Percentiles rank a stretch among this genome's conserved stretches.
Evolutionary conservation across 352 stramenopile genomes (phyloP).

Genomic region (Salisapilia sapeloensis): DNA sequence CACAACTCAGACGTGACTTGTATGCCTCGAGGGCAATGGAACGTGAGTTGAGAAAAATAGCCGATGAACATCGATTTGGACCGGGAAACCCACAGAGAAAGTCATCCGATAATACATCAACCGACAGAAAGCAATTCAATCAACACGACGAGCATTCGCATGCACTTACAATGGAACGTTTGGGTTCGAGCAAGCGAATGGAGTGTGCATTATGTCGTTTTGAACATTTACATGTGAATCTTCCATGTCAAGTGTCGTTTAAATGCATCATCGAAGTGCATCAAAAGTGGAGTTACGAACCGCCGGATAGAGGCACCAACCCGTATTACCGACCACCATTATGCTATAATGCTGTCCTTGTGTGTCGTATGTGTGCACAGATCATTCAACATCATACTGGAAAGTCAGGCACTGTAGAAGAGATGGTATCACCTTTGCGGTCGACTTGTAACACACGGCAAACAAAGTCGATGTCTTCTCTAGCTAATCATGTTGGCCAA

Average conservation of each 20-base stretch:
- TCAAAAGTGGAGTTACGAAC: slow-evolving; percentile 27
- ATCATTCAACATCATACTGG: slow-evolving; percentile 35
- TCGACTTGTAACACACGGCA: slow-evolving; percentile 1
- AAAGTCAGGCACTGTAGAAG: slow-evolving; percentile 3
- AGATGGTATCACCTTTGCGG: slow-evolving; percentile 1
- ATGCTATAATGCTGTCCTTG: slow-evolving; percentile 52
- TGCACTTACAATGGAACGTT: slow-evolving; percentile 32
- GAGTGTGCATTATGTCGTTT: slow-evolving; percentile 51
- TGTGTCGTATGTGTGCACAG: slow-evolving; percentile 59
- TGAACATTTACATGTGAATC: slow-evolving; percentile 27
- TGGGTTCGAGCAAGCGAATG: slow-evolving; percentile 34
- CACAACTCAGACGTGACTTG: slow-evolving; percentile 27
- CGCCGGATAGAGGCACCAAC: slow-evolving; percentile 17
- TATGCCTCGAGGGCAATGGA: slow-evolving; percentile 19
- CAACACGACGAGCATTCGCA: slow-evolving; percentile 23
- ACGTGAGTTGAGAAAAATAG: slow-evolving; percentile 32
- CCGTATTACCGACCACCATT: slow-evolving; percentile 39
- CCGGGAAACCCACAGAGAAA: slow-evolving; percentile 5
- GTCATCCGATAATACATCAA: slow-evolving; percentile 7
- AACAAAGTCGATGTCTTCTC: slow-evolving; percentile 4
- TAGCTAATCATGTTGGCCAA: slow-evolving; percentile 1
- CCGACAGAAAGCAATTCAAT: slow-evolving; percentile 6
- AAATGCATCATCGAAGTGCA: slow-evolving; percentile 67
- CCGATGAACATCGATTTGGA: slow-evolving; percentile 9
- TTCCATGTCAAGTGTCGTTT: slow-evolving; percentile 57